Evolutionary conservation across 164 flowering plant genomes (phyloP), one percentile per base, ranked within the genome.

Genomic region (Kalanchoe fedtschenkoi): DNA sequence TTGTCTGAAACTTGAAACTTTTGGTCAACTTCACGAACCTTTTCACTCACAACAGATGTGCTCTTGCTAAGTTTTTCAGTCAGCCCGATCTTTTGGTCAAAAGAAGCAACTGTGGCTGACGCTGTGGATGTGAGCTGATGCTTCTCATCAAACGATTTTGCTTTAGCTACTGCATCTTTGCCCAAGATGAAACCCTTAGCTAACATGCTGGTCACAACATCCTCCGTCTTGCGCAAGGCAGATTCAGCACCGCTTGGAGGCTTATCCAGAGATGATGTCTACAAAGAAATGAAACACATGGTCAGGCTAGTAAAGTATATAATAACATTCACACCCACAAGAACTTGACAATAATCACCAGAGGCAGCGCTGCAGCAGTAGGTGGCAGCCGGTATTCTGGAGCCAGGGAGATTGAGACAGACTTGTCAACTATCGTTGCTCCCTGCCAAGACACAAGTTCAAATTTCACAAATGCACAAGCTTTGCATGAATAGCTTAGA

Each of bases 1-100:
- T 85, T 93, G 72, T 88, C 99, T 16, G 91, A 85, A 34, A 93
- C 95, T 60, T 85, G 96, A 70, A 80, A 88, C 58, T 88, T 90
- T 73, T 90, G 78, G 76, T 93, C 97, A 70, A 90, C 80, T 72
- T 86, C 96, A 61, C 72, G 74, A 58, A 90, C 91, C 71, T 88
- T 93, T 39, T 80, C 95, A 58, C 84, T 78, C 35, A 93, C 95
- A 35, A 71, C 73, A 15, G 89, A 46, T 21, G 96, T 82, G 28
- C 96, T 96, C 38, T 73, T 75, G 60, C 72, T 80, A 22, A 93
- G 76, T 70, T 90, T 93, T 75, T 88, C 89, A n/a, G 71, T 83
- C 41, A 93, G 65, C 5, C 96, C 97, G 37, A 93, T 88, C 73
- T 80, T 90, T 69, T 85, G 77, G 73, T 93, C 98, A 10, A 93